These are phyloP conservation scores for Vitis labrusca DNA, from an alignment of 164 flowering plant genomes.

Conservation along the genomic window DNA sequence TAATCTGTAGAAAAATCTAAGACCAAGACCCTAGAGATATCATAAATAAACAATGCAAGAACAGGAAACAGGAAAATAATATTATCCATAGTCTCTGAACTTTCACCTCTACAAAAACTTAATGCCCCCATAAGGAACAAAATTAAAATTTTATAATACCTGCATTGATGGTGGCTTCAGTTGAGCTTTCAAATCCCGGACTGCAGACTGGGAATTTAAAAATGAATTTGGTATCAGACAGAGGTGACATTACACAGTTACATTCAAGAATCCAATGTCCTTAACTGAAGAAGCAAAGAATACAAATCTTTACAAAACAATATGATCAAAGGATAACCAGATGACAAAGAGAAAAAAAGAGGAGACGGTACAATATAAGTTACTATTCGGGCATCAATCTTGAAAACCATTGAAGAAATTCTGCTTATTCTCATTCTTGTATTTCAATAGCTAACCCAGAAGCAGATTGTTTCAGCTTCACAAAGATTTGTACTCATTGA, in stretches of 20 bases:
- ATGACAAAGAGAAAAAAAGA: background rate
- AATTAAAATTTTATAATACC: constrained; percentile 27
- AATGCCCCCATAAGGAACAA: background rate
- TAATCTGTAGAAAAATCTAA: background rate
- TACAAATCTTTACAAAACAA: background rate
- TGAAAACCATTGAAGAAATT: too few species aligned
- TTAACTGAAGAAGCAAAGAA: background rate
- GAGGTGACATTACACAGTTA: background rate
- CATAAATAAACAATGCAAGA: background rate
- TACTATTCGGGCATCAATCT: too few species aligned
- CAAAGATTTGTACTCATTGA: too few species aligned
- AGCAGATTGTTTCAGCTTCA: too few species aligned
- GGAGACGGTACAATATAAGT: too few species aligned
- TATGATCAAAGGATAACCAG: background rate
- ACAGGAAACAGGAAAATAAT: background rate
- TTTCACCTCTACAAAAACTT: background rate
- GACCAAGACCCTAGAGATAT: background rate
- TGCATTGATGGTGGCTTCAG: constrained; percentile 72
- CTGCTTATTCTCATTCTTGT: too few species aligned
- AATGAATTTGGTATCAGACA: constrained; percentile 5
- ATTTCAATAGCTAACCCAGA: too few species aligned
- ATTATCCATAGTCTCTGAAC: background rate
- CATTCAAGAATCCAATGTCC: background rate
- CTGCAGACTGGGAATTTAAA: constrained; percentile 55
- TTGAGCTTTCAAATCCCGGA: constrained; percentile 59